A percentile compares a stretch with the other conserved stretches of the same genome.
Evolutionary conservation across 345 rosid genomes (phyloP).

Genomic region (Arabidopsis arenosa): DNA sequence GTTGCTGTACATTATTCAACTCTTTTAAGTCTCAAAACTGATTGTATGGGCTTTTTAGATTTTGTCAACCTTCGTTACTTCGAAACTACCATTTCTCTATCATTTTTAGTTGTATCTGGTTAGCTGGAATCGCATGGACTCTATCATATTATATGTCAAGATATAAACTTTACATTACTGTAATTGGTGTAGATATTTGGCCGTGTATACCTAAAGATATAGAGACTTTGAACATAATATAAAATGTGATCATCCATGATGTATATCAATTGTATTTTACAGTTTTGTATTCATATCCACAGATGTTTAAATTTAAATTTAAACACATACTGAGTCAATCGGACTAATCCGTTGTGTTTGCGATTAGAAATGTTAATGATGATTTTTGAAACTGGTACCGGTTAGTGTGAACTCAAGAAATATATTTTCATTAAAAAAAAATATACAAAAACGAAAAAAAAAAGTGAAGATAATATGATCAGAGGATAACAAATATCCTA

Average conservation of each 20-base stretch:
- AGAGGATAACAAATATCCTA: background rate
- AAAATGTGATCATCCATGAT: background rate
- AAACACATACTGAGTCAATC: background rate
- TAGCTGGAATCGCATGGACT: slow-evolving; percentile 14
- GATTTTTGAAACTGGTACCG: background rate
- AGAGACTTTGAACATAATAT: background rate
- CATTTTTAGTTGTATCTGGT: slow-evolving; percentile 1
- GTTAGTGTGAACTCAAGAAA: no score
- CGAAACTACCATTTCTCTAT: slow-evolving; percentile 9
- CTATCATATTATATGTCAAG: slow-evolving; percentile 5
- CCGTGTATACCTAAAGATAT: background rate
- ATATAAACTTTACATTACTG: slow-evolving; percentile 6
- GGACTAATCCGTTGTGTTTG: background rate
- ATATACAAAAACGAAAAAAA: no score
- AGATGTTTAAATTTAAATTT: background rate
- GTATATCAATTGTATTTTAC: background rate
- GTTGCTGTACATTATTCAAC: slow-evolving; percentile 18
- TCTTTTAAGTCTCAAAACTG: slow-evolving; percentile 17
- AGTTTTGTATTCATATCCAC: background rate
- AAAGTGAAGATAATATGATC: background rate
- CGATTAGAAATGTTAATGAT: background rate
- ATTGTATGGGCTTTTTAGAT: slow-evolving; percentile 12
- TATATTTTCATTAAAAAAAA: no score
- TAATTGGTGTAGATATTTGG: background rate
- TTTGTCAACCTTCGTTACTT: slow-evolving; percentile 34